Conservation (phyloP, 1,284 basidiomycete genomes). For the Agaricales sp. region DNA sequence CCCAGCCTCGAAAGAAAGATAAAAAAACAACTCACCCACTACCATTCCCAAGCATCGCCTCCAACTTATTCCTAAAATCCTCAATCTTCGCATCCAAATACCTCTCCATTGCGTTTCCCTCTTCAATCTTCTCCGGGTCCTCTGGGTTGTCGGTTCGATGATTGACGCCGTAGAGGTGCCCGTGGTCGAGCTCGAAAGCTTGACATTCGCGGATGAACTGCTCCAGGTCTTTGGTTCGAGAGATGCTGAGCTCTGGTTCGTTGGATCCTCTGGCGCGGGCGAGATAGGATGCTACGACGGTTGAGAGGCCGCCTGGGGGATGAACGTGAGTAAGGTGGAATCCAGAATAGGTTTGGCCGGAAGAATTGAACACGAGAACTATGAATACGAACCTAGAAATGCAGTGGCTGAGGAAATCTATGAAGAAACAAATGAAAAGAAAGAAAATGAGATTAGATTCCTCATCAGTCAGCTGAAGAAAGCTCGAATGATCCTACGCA, state of each 20-base stretch:
- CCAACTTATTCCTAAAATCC: slow-evolving; percentile 19
- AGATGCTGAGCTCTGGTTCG: slow-evolving; percentile 53
- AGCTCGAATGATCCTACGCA: slow-evolving; percentile 11
- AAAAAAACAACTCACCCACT: slow-evolving; percentile 14
- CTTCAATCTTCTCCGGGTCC: slow-evolving; percentile 5
- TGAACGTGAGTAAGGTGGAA: slow-evolving; percentile 10
- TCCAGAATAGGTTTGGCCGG: slow-evolving; percentile 15
- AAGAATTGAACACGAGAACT: slow-evolving; percentile 28
- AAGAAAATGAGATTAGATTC: neutral
- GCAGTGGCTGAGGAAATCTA: slow-evolving; percentile 6
- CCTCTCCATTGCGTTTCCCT: slow-evolving; percentile 12
- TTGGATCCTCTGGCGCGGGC: slow-evolving; percentile 55
- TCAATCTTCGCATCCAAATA: slow-evolving; percentile 16
- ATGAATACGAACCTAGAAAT: neutral
- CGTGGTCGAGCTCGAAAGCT: slow-evolving; percentile 48
- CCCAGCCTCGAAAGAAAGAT: no score
- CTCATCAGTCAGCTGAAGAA: slow-evolving; percentile 7
- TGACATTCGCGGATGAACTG: slow-evolving; percentile 50
- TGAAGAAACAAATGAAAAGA: slow-evolving; percentile 3
- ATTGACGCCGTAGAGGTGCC: slow-evolving; percentile 23
- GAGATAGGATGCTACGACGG: slow-evolving; percentile 58
- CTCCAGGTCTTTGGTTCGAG: slow-evolving; percentile 46
- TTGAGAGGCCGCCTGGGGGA: slow-evolving; percentile 46
- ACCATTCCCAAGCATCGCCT: slow-evolving; percentile 25
- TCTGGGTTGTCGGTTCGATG: slow-evolving; percentile 13